These are phyloP conservation scores for Phytomonas sp. DNA, from an alignment of 208 protist genomes.

Conservation along the genomic window DNA sequence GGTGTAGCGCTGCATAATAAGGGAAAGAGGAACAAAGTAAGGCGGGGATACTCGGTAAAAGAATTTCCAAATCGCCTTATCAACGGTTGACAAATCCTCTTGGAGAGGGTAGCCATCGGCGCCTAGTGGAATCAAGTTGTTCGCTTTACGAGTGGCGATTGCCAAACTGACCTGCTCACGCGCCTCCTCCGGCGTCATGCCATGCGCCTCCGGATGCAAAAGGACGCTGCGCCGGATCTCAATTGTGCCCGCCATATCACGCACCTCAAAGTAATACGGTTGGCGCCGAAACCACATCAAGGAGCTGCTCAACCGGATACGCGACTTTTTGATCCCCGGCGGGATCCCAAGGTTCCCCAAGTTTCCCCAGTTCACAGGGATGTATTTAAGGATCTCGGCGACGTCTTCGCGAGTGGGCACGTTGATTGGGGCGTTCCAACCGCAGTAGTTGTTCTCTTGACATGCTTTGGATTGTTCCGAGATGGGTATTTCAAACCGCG, in stretches of 20 bases:
- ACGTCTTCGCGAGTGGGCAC: conserved; percentile 71
- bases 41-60: conserved; percentile 61
- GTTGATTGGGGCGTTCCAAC: conserved; percentile 36
- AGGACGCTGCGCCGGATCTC: conserved; percentile 70
- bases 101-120: conserved; percentile 25
- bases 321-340: conserved; percentile 30
- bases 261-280: conserved; percentile 81
- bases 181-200: conserved; percentile 54
- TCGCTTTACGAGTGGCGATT: conserved; percentile 53
- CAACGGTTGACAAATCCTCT: conserved; percentile 13
- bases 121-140: conserved; percentile 43
- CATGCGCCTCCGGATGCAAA: conserved; percentile 73
- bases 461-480: conserved; percentile 19
- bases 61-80: conserved; percentile 39
- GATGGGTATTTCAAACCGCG: conserved; percentile 34
- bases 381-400: conserved; percentile 73
- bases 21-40: conserved; percentile 59
- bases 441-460: conserved; percentile 50
- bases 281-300: conserved; percentile 77
- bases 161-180: conserved; percentile 37
- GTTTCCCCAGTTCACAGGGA: conserved; percentile 78
- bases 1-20: conserved; percentile 69
- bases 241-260: conserved; percentile 47
- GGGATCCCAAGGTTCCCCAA: conserved; percentile 59
- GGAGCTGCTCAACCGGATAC: conserved; percentile 49